Evolutionary conservation across 768 basidiomycete genomes (phyloP), one percentile per base, ranked within the genome.

Genomic region (Pleurotus salmoneostramineus): DNA sequence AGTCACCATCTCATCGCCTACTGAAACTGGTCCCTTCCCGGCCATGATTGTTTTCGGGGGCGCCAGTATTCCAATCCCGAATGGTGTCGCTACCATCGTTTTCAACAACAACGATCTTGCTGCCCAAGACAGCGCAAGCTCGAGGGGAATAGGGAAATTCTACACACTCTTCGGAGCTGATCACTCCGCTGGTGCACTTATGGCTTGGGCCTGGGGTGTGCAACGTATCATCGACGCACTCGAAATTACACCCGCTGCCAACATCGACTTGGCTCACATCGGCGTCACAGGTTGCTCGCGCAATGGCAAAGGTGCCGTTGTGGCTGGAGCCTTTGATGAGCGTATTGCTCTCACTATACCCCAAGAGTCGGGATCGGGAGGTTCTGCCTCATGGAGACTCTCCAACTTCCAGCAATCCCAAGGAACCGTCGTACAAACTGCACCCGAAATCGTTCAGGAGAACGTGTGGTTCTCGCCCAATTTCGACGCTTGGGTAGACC

Each of bases 201-300:
- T 74, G 12, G 83, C 83, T 2, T 85, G 83, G 83, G 79, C 78
- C 3, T 84, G 83, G 83, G 83, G 79, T 61, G 76, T 83, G 50
- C 73, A 74, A 56, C 79, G 83, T 37, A 76, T 85, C 65, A 82
- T 85, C 65, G 83, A 84, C 65, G 80, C 76, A 17, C 76, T 85
- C 57, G 80, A 83, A 68, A 65, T 66, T 27, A 81, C 77, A 0
- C 73, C 81, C 32, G 55, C 66, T 33, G 74, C 76, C 8, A 73
- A 76, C 48, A 79, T 85, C 68, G 75, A 85, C 66, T 64, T 75
- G 33, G 66, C 66, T 35, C 74, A 74, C 62, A 74, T 84, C 59
- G 83, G 72, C 27, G 82, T 84, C 46, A 81, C 82, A 5, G 83
- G 83, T 6, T 85, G 83, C 67, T 84, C 83, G 27, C 74, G 83